Percentiles rank a stretch among this genome's conserved stretches.
These are phyloP conservation scores for Vicia faba DNA, from an alignment of 306 rosid species.

Conservation along the genomic window DNA sequence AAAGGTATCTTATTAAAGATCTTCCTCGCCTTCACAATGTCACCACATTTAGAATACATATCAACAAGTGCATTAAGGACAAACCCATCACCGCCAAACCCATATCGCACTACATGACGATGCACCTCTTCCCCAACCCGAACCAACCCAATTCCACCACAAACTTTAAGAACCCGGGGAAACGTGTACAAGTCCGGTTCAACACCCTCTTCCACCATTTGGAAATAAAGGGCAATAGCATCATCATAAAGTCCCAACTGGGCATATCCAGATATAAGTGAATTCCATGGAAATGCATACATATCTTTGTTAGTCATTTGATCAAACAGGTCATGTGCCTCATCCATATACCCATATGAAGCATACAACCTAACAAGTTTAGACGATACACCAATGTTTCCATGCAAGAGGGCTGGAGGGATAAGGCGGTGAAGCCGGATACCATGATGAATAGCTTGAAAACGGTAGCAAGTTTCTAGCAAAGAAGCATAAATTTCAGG, in stretches of 20 bases:
- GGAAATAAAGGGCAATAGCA: conserved; percentile 87
- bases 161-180: conserved; percentile 80
- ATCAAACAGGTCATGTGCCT: conserved; percentile 74
- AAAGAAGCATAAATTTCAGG: conserved; percentile 69
- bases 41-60: conserved; percentile 91
- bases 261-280: conserved; percentile 79
- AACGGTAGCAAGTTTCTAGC: conserved; percentile 68
- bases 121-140: conserved; percentile 78
- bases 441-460: conserved; percentile 55
- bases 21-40: conserved; percentile 78
- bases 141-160: conserved; percentile 80
- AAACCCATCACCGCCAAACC: conserved; percentile 59
- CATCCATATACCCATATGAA: conserved; percentile 43
- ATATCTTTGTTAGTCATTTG: conserved; percentile 57
- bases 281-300: conserved; percentile 82
- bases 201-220: conserved; percentile 87
- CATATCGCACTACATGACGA: conserved; percentile 63
- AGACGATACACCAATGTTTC: conserved; percentile 66
- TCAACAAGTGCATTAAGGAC: conserved; percentile 83
- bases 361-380: conserved; percentile 72
- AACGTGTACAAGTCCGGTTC: conserved; percentile 77
- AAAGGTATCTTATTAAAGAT: conserved; percentile 55
- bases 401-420: conserved; percentile 52
- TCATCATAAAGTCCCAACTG: conserved; percentile 65
- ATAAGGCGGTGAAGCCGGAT: conserved; percentile 68